Base-by-base conservation (phyloP, 495 filamentous ascomycete species). In the Aspergillus asperescens region DNA sequence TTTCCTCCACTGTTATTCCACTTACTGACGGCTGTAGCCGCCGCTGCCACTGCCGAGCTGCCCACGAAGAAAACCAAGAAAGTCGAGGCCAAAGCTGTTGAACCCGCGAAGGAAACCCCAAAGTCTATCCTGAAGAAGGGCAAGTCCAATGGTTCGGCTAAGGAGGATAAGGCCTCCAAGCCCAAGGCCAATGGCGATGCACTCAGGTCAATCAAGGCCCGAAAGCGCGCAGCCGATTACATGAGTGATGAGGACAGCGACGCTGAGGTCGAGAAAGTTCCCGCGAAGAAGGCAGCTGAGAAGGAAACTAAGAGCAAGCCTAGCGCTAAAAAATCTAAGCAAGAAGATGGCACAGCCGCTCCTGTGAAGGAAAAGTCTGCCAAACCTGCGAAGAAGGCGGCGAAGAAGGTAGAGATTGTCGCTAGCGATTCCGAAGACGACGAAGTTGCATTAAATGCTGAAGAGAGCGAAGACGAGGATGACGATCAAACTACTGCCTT, bases 401-500 rank as follows among this genome's bases (percentile, higher is more conserved):
- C 58, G 19, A 64, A 69, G 57, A 65, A 67, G 50, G 46, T 58
- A 5, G 66, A 63, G 59, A 52, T 59, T 34, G 63, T 59, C 22
- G 55, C 61, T 25, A 61, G 59, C 18, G 64, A 69, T 35, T 67
- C 63, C 35, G 67, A 70, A 28, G 62, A 66, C 10, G 57, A 61
- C 22, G 57, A 57, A 16, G 63, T 58, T 42, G 56, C 61, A 32
- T 48, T 43, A 20, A 62, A 53, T 24, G 70, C 71, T 27, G 64
- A 62, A 5, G 60, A 68, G 22, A 65, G 63, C 29, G 72, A 73
- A 19, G 69, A 71, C 7, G 78, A 73, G 42, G 65, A 70, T 13
- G 83, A 83, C 57, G 86, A 89, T 60, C 84, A 87, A 59, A 89
- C 79, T 55, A 81, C 73, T 59, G 88, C 76, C 43, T 81, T 82